A percentile compares a stretch with the other conserved stretches of the same genome.
Evolutionary conservation across 768 basidiomycete species (phyloP).

Genomic region (Lactarius sp.): DNA sequence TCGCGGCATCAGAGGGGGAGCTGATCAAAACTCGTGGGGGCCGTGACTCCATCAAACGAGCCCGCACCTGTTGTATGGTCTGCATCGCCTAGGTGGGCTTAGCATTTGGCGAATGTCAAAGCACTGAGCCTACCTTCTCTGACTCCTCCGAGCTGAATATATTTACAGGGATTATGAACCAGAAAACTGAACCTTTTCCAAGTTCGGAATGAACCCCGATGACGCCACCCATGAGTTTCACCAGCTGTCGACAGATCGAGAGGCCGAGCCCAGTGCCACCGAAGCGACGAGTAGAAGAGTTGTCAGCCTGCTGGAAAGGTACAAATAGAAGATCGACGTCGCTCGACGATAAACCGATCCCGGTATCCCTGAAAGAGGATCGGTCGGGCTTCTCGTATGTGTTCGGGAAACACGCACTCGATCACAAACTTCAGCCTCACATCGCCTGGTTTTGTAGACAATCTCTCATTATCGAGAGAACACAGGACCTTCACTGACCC

Average conservation of each 20-base stretch:
- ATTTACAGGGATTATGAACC: slow-evolving; percentile 69
- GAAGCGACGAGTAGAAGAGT: slow-evolving; percentile 69
- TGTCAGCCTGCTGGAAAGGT: slow-evolving; percentile 77
- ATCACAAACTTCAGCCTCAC: slow-evolving; percentile 61
- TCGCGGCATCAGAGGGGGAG: slow-evolving; percentile 55
- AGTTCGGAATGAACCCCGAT: slow-evolving; percentile 66
- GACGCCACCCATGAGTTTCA: slow-evolving; percentile 70
- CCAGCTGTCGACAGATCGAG: slow-evolving; percentile 68
- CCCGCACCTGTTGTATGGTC: slow-evolving; percentile 45
- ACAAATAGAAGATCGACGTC: slow-evolving; percentile 66
- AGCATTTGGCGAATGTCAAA: neutral
- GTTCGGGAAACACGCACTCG: slow-evolving; percentile 37
- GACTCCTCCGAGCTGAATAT: slow-evolving; percentile 53
- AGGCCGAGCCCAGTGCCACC: slow-evolving; percentile 76
- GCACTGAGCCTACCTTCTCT: slow-evolving; percentile 39
- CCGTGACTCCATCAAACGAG: slow-evolving; percentile 43
- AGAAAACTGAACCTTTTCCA: slow-evolving; percentile 61
- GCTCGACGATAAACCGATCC: slow-evolving; percentile 62
- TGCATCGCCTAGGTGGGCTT: slow-evolving; percentile 36
- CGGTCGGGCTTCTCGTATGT: neutral
- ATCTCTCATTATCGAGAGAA: slow-evolving; percentile 42
- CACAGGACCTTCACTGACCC: slow-evolving; percentile 63
- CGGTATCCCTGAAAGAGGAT: slow-evolving; percentile 51
- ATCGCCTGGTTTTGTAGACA: slow-evolving; percentile 36
- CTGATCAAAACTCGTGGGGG: slow-evolving; percentile 50